A percentile compares a stretch with the other conserved stretches of the same genome.
Conservation (phyloP, 352 stramenopile genomes). For the Phytophthora uliginosa region DNA sequence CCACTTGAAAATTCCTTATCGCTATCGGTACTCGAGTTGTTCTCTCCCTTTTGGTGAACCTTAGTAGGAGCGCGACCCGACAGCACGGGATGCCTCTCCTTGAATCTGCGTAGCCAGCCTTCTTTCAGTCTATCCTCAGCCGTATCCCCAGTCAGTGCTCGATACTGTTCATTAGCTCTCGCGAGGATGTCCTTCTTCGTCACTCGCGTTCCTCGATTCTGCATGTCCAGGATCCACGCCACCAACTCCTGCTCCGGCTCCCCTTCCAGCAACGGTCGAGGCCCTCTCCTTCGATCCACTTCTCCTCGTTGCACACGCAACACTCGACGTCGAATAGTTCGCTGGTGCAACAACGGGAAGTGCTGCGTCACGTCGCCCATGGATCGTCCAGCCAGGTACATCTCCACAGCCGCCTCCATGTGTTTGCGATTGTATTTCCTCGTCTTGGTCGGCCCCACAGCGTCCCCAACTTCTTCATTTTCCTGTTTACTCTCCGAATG, state of each 20-base stretch:
- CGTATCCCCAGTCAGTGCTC: conserved; percentile 1
- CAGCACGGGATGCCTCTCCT: conserved; percentile 30
- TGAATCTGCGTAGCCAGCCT: conserved; percentile 34
- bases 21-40: conserved; percentile 5
- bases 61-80: conserved; percentile 21
- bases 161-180: conserved; percentile 28
- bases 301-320: conserved; percentile 30
- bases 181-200: conserved; percentile 30
- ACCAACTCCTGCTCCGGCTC: conserved; percentile 30
- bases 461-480: background rate
- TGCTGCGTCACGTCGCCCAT: conserved; percentile 26
- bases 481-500: background rate
- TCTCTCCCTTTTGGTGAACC: background rate
- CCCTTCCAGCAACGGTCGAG: conserved; percentile 26
- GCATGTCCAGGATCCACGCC: conserved; percentile 27
- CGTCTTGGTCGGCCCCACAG: conserved; percentile 3
- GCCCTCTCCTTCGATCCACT: conserved; percentile 29
- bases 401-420: conserved; percentile 36
- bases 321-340: conserved; percentile 33
- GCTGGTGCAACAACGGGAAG: conserved; percentile 31
- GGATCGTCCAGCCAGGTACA: conserved; percentile 25
- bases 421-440: conserved; percentile 35
- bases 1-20: background rate
- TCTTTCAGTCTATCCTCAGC: conserved; percentile 24
- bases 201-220: conserved; percentile 16